These are phyloP conservation scores for Candida xyloterini DNA, from an alignment of 805 yeast genomes.

Conservation along the genomic window DNA sequence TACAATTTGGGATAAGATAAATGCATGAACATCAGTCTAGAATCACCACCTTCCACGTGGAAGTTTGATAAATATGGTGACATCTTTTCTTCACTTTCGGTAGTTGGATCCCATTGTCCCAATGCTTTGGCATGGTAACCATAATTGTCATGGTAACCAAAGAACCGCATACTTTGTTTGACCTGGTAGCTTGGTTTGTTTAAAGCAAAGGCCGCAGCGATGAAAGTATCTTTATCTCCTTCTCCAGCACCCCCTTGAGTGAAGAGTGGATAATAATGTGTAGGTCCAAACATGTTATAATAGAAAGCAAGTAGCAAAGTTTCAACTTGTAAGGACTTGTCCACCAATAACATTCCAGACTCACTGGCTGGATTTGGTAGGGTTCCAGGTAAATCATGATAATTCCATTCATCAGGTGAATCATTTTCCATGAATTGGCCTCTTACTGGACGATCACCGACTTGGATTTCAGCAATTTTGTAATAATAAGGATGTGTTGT, in stretches of 20 bases:
- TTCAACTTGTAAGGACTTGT: constrained; percentile 52
- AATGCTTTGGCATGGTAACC: constrained; percentile 41
- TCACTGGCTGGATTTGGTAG: constrained; percentile 67
- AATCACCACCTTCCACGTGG: constrained; percentile 31
- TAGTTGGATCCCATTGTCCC: constrained; percentile 42
- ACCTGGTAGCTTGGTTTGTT: constrained; percentile 42
- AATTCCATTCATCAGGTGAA: constrained; percentile 35
- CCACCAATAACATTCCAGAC: constrained; percentile 64
- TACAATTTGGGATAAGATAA: constrained; percentile 55
- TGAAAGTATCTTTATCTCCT: constrained; percentile 76
- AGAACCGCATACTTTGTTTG: constrained; percentile 46
- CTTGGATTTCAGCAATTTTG: constrained; percentile 47
- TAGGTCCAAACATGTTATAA: constrained; percentile 64
- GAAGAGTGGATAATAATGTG: constrained; percentile 60
- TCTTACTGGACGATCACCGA: constrained; percentile 35
- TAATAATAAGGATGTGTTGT: constrained; percentile 60
- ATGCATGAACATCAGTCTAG: constrained; percentile 48
- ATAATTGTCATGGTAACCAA: constrained; percentile 42
- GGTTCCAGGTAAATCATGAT: constrained; percentile 62
- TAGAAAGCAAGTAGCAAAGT: constrained; percentile 57
- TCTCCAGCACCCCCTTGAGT: constrained; percentile 75
- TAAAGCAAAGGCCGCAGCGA: constrained; percentile 58
- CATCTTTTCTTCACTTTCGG: constrained; percentile 28
- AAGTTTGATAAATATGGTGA: constrained; percentile 11
- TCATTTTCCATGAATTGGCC: constrained; percentile 27